Evolutionary conservation across 371 early-diverging fungal genomes (phyloP).

Genomic region (Dentiscutata heterogama): DNA sequence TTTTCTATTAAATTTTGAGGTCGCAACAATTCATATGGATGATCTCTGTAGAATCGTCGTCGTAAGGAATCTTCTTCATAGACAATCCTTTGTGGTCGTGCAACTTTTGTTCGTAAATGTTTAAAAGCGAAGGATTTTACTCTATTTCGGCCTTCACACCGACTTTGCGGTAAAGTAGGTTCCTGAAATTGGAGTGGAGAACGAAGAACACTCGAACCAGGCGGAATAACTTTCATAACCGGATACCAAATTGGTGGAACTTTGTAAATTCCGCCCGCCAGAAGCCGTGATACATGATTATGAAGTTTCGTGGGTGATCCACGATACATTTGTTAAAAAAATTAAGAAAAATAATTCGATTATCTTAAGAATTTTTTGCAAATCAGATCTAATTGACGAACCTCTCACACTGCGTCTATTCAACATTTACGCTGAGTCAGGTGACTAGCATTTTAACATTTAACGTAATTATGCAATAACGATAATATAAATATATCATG

Average conservation of each 20-base stretch:
- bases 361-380: too few relatives aligned
- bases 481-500: too few relatives aligned
- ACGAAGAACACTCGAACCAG: constrained; percentile 74
- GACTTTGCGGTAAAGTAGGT: constrained; percentile 31
- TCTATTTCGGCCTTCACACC: constrained; percentile 53
- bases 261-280: constrained; percentile 66
- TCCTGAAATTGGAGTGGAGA: constrained; percentile 47
- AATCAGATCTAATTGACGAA: too few relatives aligned
- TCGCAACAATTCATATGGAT: constrained; percentile 85
- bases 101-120: constrained; percentile 64
- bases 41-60: constrained; percentile 85
- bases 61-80: constrained; percentile 92
- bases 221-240: constrained; percentile 67
- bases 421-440: too few relatives aligned
- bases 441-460: too few relatives aligned
- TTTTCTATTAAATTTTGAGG: constrained; percentile 74
- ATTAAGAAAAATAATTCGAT: too few relatives aligned
- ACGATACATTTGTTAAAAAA: not conserved
- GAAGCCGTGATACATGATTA: constrained; percentile 60
- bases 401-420: too few relatives aligned
- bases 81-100: constrained; percentile 74
- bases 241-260: constrained; percentile 71
- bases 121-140: constrained; percentile 60
- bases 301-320: constrained; percentile 48
- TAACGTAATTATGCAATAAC: too few relatives aligned